Evolutionary conservation across 1,284 basidiomycete species (phyloP).

Genomic region (Chalciporus sp.): DNA sequence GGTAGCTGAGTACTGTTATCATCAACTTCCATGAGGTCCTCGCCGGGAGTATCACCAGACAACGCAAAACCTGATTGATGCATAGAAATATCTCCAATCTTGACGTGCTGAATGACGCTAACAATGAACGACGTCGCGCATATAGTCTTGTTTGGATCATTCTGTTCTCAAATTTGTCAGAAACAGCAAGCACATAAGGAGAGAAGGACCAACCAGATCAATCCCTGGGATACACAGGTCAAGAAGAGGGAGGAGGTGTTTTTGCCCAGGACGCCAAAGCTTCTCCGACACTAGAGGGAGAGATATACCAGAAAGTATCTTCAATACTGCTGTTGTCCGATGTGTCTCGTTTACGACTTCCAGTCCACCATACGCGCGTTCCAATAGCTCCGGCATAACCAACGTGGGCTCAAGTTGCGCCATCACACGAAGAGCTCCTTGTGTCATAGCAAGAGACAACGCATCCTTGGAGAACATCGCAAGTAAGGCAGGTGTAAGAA

Average conservation of each 20-base stretch:
- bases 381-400: conserved; percentile 91
- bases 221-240: conserved; percentile 92
- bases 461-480: conserved; percentile 95
- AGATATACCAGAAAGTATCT: conserved; percentile 82
- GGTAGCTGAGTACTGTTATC: conserved; percentile 48
- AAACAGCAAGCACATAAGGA: background rate
- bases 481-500: conserved; percentile 88
- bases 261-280: conserved; percentile 85
- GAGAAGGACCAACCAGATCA: conserved; percentile 61
- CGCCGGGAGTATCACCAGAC: conserved; percentile 52
- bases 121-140: conserved; percentile 82
- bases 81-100: conserved; percentile 78
- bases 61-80: conserved; percentile 56
- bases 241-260: conserved; percentile 86
- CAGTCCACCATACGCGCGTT: conserved; percentile 88
- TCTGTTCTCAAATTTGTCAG: conserved; percentile 46
- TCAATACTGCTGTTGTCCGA: conserved; percentile 88
- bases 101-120: conserved; percentile 77
- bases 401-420: conserved; percentile 84
- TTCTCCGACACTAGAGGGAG: conserved; percentile 79
- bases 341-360: conserved; percentile 96
- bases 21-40: conserved; percentile 58
- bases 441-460: conserved; percentile 66
- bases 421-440: conserved; percentile 72
- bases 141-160: conserved; percentile 92